phyloP scores from a whole-genome alignment of 495 filamentous ascomycete genomes.

The Neohortaea acidophila region DNA sequence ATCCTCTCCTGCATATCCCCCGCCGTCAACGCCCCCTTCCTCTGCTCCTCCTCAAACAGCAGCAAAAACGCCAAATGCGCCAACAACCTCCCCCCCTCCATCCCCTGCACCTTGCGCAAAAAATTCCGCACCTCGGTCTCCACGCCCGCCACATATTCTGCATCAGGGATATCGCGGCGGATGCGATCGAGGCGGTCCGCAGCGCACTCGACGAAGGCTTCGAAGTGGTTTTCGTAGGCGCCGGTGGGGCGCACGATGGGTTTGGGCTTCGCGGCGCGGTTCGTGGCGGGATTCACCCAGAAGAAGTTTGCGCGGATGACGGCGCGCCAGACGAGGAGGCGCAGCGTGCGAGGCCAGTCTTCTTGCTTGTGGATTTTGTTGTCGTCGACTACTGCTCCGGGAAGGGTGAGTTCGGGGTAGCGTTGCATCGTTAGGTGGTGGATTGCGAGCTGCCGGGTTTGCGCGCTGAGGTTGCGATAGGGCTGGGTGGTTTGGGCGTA shows the following conservation, averaged over 20 bases:
- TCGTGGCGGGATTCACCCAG: constrained; percentile 1
- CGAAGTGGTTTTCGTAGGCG: not conserved
- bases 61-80: constrained; percentile 4
- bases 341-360: not conserved
- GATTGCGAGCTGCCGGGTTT: too few species aligned
- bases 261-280: not conserved
- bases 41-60: constrained; percentile 5
- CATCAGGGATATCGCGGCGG: not conserved
- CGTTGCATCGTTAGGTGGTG: too few species aligned
- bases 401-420: too few species aligned
- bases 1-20: constrained; percentile 1
- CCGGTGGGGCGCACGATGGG: constrained; percentile 1
- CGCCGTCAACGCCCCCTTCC: not conserved
- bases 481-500: not conserved
- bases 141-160: constrained; percentile 1
- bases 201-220: constrained; percentile 2
- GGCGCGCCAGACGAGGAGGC: constrained; percentile 1
- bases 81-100: not conserved
- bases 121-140: constrained; percentile 1
- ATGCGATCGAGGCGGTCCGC: not conserved
- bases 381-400: not conserved
- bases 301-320: constrained; percentile 7
- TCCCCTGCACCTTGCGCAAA: constrained; percentile 1
- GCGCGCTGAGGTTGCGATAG: not conserved
- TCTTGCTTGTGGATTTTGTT: not conserved